Base-by-base conservation (phyloP, 441 rosid genomes). In the Eutrema salsugineum region DNA sequence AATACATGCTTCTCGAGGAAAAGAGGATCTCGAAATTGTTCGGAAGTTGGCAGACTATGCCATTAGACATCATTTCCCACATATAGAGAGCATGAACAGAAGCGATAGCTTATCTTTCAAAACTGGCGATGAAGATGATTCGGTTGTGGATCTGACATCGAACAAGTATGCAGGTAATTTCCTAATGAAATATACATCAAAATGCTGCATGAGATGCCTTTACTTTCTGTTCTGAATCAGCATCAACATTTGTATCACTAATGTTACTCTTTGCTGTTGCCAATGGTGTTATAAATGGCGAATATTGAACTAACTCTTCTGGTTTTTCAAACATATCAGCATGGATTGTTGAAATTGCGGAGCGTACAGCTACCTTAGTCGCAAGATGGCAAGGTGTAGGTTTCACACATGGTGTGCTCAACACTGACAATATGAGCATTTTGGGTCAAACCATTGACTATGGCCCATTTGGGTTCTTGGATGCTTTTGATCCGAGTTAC, bases 331-430 rank as follows among this genome's bases (percentile, higher is more conserved):
- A 14, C 60, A 50, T 66, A 14, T 76, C 88, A 95, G 99, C 98
- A 66, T 95, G 99, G 98, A 68, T 67, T 9, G 99, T 95, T 82
- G 98, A 95, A 81, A 66, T 91, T 63, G 96, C 95, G 43, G 99
- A 91, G 77, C 95, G 90, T 33, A 91, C 94, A 51, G 98, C 99
- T 53, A 83, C 87, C 47, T 79, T 91, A 86, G 66, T 89, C 68
- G 96, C 98, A 14, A 85, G 85, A 66, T 95, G 99, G 97, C 99
- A 93, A 77, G 98, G 99, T 49, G 92, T 95, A 76, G 97, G 99
- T 56, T 95, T 95, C 83, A 93, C 97, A 8, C 99, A 93, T 59
- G 99, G 99, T 50, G 98, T 95, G 69, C 84, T 95, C 78, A 93
- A 95, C 85, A 95, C 98, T 2, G 97, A 93, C 78, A 95, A 95